Conservation (phyloP, 164 flowering plant species). For the Magnolia sinica region DNA sequence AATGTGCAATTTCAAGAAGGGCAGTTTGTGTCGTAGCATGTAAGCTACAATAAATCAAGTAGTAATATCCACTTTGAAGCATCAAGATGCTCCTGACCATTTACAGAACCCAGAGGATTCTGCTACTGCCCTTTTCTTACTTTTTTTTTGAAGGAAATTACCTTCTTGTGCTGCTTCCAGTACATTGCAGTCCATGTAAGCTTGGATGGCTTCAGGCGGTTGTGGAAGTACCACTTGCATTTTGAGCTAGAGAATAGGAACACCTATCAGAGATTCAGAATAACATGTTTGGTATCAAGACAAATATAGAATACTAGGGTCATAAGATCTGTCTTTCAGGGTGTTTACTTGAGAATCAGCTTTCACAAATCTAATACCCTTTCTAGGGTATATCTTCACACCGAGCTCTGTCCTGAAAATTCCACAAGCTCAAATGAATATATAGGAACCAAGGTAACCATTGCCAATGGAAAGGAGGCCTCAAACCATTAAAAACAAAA, state of each 20-base stretch:
- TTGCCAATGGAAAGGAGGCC: too few species aligned
- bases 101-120: too few species aligned
- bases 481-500: too few species aligned
- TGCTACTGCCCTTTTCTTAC: too few species aligned
- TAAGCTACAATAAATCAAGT: too few species aligned
- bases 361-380: conserved; percentile 43
- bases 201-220: conserved; percentile 75
- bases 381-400: conserved; percentile 48
- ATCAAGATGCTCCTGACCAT: too few species aligned
- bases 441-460: not conserved
- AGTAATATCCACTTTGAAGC: too few species aligned
- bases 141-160: not conserved
- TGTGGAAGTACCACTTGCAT: conserved; percentile 88
- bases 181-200: conserved; percentile 72
- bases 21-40: too few species aligned
- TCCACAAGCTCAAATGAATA: not conserved
- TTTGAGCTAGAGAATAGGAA: conserved; percentile 72
- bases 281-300: not conserved
- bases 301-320: not conserved
- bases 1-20: too few species aligned
- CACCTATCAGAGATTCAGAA: conserved; percentile 15
- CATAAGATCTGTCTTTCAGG: not conserved
- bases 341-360: conserved; percentile 38
- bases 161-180: conserved; percentile 64
- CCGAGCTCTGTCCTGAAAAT: conserved; percentile 47